Evolutionary conservation across 2,329 filamentous ascomycete species (phyloP).

Genomic region (Fusarium sp.): DNA sequence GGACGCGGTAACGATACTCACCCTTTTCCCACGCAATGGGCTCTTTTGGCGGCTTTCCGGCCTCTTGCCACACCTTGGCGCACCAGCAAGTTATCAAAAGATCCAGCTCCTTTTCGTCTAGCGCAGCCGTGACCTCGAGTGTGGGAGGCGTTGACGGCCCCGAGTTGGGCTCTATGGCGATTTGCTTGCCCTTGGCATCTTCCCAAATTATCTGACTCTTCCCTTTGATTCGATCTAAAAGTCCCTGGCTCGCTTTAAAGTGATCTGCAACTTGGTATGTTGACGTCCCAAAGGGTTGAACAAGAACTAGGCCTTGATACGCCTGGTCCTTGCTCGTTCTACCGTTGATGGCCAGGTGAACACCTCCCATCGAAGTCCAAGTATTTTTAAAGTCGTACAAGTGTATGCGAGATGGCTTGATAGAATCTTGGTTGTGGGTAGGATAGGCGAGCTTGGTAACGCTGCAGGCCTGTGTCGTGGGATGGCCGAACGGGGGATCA

Average conservation of each 20-base stretch:
- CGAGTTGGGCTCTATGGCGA: slow-evolving; percentile 12
- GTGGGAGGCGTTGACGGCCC: neutral
- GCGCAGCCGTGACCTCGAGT: slow-evolving; percentile 5
- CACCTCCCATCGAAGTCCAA: slow-evolving; percentile 3
- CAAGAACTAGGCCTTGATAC: neutral
- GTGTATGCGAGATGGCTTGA: neutral
- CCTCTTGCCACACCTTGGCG: slow-evolving; percentile 45
- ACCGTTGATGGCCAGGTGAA: slow-evolving; percentile 3
- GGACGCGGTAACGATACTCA: neutral
- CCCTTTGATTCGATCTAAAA: slow-evolving; percentile 4
- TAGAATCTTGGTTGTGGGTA: neutral
- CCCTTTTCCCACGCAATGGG: slow-evolving; percentile 18
- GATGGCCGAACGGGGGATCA: neutral
- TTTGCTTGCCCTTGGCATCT: neutral
- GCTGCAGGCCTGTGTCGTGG: slow-evolving; percentile 1
- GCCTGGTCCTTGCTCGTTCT: neutral
- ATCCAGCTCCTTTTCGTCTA: slow-evolving; percentile 45
- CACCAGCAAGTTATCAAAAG: slow-evolving; percentile 48
- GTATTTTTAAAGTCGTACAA: slow-evolving; percentile 6
- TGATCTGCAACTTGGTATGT: slow-evolving; percentile 4
- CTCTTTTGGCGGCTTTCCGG: slow-evolving; percentile 32
- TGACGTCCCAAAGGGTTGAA: neutral
- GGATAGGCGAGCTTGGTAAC: neutral
- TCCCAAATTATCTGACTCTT: slow-evolving; percentile 5
- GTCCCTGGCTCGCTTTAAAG: slow-evolving; percentile 6